Percentiles rank a stretch among this genome's conserved stretches.
phyloP scores from a whole-genome alignment of 805 yeast species.

The Nakazawaea populi region DNA sequence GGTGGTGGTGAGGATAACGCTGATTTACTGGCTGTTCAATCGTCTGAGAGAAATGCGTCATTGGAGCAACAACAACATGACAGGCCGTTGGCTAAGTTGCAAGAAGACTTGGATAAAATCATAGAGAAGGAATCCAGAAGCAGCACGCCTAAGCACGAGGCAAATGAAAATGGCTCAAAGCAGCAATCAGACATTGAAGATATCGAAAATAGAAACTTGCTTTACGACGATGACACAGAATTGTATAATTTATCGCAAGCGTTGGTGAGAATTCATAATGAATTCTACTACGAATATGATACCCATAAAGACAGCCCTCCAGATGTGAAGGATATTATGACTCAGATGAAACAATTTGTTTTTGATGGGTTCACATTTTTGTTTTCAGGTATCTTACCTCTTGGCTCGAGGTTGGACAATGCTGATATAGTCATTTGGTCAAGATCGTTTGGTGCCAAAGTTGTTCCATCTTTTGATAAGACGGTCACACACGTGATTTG shows the following conservation, averaged over 20 bases:
- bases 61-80: constrained; percentile 77
- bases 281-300: constrained; percentile 52
- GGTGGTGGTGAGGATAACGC: constrained; percentile 47
- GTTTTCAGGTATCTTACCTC: constrained; percentile 85
- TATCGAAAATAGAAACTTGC: constrained; percentile 38
- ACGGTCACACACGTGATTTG: constrained; percentile 88
- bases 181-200: constrained; percentile 2
- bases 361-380: constrained; percentile 65
- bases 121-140: constrained; percentile 23
- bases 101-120: constrained; percentile 59
- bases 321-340: constrained; percentile 66
- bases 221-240: constrained; percentile 80
- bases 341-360: constrained; percentile 63
- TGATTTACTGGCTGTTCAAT: constrained; percentile 46
- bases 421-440: constrained; percentile 94
- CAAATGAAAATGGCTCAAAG: constrained; percentile 1
- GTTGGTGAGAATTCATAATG: constrained; percentile 55
- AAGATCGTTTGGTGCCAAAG: constrained; percentile 82
- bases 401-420: constrained; percentile 63
- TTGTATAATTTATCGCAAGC: constrained; percentile 57
- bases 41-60: constrained; percentile 59
- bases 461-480: constrained; percentile 63
- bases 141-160: constrained; percentile 14
- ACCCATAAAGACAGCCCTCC: constrained; percentile 32
- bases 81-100: constrained; percentile 79